Conservation (phyloP, 306 rosid species). For the Prinsepia uniflora region DNA sequence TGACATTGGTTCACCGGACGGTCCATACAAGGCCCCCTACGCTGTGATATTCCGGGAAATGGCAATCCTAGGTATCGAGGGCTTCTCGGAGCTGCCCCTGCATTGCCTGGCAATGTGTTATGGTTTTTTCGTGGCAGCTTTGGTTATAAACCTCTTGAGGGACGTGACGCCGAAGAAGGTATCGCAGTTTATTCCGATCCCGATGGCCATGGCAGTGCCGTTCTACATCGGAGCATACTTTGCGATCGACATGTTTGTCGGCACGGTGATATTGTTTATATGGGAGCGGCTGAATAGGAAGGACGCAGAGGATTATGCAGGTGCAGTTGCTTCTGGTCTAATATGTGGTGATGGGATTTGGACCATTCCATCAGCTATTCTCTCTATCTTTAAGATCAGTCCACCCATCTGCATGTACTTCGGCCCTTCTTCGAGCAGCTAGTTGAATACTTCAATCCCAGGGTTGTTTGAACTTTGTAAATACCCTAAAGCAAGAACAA, state of each 20-base stretch:
- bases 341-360: constrained; percentile 97
- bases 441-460: constrained; percentile 26
- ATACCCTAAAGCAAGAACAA: no score
- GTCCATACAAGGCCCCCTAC: constrained; percentile 88
- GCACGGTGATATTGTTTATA: constrained; percentile 66
- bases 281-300: constrained; percentile 80
- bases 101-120: constrained; percentile 72
- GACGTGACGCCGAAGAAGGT: no score
- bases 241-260: constrained; percentile 85
- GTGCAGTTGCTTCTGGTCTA: constrained; percentile 94
- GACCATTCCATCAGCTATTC: constrained; percentile 91
- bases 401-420: constrained; percentile 97
- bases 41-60: constrained; percentile 88
- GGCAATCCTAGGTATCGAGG: constrained; percentile 84
- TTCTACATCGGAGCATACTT: constrained; percentile 36
- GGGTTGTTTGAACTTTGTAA: neutral
- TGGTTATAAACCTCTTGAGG: constrained; percentile 54
- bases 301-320: constrained; percentile 76
- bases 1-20: constrained; percentile 83
- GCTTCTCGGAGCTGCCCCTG: constrained; percentile 89
- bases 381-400: constrained; percentile 70
- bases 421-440: constrained; percentile 48
- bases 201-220: constrained; percentile 97
- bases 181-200: constrained; percentile 22
- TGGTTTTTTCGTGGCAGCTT: constrained; percentile 69